Evolutionary conservation across 352 stramenopile species (phyloP).

Genomic region (Lagenidium giganteum): DNA sequence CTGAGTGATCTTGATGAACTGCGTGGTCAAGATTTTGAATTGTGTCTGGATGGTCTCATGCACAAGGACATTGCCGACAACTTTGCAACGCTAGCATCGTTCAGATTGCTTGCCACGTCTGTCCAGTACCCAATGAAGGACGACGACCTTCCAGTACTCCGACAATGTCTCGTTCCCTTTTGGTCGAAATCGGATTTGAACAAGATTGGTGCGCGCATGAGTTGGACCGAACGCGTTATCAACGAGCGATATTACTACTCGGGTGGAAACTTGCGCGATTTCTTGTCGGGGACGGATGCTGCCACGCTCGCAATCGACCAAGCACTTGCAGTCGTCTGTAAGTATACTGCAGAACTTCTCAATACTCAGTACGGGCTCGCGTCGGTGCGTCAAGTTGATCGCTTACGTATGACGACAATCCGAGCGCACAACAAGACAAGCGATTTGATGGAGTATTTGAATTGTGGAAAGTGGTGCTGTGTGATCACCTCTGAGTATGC

Average conservation of each 20-base stretch:
- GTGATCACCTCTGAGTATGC: conserved; percentile 23
- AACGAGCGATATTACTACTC: conserved; percentile 21
- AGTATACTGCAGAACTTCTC: too few relatives aligned
- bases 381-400: too few relatives aligned
- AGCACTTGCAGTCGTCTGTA: too few relatives aligned
- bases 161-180: conserved; percentile 18
- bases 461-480: neutral
- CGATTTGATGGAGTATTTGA: conserved; percentile 9
- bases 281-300: conserved; percentile 16
- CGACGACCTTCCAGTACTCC: conserved; percentile 12
- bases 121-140: conserved; percentile 16
- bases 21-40: conserved; percentile 2
- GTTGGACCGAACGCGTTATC: conserved; percentile 12
- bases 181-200: conserved; percentile 22
- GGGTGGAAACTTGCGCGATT: conserved; percentile 18
- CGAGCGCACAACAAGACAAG: conserved; percentile 5
- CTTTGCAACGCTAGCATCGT: conserved; percentile 9
- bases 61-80: conserved; percentile 5
- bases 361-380: too few relatives aligned
- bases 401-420: conserved; percentile 9
- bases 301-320: conserved; percentile 10
- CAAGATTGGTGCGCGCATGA: conserved; percentile 11
- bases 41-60: conserved; percentile 2
- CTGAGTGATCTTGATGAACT: conserved; percentile 15
- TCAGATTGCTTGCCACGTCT: conserved; percentile 19